These are phyloP conservation scores for Aphanomyces stellatus DNA, from an alignment of 352 stramenopile species.

Conservation along the genomic window DNA sequence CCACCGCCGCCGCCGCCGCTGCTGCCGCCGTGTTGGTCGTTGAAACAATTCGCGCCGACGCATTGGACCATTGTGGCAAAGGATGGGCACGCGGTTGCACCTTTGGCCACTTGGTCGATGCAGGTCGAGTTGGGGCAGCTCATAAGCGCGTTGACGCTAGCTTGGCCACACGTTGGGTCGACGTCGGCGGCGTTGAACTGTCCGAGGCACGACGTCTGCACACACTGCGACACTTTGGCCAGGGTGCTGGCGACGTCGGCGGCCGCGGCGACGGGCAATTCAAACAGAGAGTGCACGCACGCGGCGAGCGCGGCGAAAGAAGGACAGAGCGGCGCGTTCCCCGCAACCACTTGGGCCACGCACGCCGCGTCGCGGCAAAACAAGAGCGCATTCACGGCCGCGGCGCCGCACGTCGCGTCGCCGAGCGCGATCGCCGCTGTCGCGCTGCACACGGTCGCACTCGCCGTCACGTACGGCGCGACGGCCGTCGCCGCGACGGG, in stretches of 20 bases:
- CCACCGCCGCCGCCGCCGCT: not conserved
- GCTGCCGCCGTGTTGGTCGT: not conserved
- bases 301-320: not conserved
- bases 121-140: not conserved
- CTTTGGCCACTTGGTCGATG: not conserved
- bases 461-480: too few relatives aligned
- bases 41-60: not conserved
- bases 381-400: not conserved
- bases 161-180: not conserved
- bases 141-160: not conserved
- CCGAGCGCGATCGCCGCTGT: not conserved
- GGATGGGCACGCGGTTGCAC: not conserved
- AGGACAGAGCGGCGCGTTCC: not conserved
- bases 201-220: not conserved
- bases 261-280: not conserved
- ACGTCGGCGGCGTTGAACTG: not conserved
- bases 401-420: not conserved
- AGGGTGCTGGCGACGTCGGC: not conserved
- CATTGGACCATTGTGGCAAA: not conserved
- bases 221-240: not conserved
- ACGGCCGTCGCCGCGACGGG: too few relatives aligned
- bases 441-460: not conserved
- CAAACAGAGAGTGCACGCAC: not conserved
- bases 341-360: too few relatives aligned
- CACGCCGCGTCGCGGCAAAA: too few relatives aligned